A percentile compares a stretch with the other conserved stretches of the same genome.
Conservation (phyloP, 2,329 filamentous ascomycete genomes). For the Hypoxylon sp. region DNA sequence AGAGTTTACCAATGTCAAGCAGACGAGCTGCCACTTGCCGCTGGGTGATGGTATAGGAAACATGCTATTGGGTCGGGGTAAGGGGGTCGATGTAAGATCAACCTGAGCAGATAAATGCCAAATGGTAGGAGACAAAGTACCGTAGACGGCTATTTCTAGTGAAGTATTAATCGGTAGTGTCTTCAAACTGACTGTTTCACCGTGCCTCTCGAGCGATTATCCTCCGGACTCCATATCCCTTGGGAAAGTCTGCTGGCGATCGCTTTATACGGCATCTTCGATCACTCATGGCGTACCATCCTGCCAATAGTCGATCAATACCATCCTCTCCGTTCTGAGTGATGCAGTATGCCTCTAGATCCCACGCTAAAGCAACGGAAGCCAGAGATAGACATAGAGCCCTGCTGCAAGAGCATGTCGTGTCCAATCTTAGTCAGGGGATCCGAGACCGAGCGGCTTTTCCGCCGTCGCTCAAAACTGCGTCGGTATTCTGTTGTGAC, state of each 20-base stretch:
- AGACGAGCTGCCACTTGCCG: conserved; percentile 31
- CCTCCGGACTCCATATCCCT: background rate
- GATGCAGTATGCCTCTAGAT: background rate
- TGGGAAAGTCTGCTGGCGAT: conserved; percentile 9
- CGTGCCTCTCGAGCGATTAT: conserved; percentile 1
- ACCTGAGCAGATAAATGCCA: conserved; percentile 8
- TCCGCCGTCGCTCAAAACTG: too few relatives aligned
- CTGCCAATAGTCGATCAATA: conserved; percentile 4
- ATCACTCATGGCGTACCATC: background rate
- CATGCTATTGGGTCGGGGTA: conserved; percentile 24
- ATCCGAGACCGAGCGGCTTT: conserved; percentile 23
- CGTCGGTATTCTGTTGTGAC: conserved; percentile 16
- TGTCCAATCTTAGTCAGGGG: conserved; percentile 2
- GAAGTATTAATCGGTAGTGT: conserved; percentile 2
- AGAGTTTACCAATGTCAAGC: conserved; percentile 27
- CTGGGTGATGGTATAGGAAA: conserved; percentile 16
- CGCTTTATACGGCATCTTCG: conserved; percentile 24
- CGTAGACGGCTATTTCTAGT: background rate
- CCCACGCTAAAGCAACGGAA: background rate
- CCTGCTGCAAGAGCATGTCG: conserved; percentile 10
- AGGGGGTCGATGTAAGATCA: conserved; percentile 22
- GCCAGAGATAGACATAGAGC: conserved; percentile 2
- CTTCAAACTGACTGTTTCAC: background rate
- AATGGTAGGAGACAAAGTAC: conserved; percentile 1
- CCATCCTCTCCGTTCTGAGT: background rate